These are phyloP conservation scores for Saccharum officinarum DNA, from an alignment of 176 grass and related monocot species.

Conservation along the genomic window DNA sequence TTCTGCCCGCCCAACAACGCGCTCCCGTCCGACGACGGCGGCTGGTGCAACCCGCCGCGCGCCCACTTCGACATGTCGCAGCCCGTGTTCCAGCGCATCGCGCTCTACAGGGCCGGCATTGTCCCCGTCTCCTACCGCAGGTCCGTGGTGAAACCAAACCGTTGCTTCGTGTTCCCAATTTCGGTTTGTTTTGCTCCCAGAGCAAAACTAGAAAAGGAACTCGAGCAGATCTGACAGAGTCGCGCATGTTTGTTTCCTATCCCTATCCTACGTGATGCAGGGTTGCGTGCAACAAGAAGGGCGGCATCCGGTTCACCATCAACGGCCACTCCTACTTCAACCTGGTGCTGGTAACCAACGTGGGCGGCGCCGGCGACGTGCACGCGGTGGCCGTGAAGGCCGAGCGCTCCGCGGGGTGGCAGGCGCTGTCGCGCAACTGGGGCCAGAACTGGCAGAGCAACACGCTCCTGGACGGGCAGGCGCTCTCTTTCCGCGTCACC, in stretches of 20 bases:
- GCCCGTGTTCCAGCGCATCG: constrained; percentile 89
- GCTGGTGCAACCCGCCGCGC: constrained; percentile 88
- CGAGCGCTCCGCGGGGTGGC: constrained; percentile 42
- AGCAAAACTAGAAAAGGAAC: no score
- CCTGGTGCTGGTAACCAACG: constrained; percentile 84
- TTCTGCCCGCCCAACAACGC: constrained; percentile 92
- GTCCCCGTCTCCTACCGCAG: constrained; percentile 79
- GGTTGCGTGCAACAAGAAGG: constrained; percentile 79
- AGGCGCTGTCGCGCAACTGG: constrained; percentile 78
- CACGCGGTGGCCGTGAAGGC: constrained; percentile 60
- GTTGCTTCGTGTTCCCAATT: rapidly evolving
- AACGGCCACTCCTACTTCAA: constrained; percentile 96
- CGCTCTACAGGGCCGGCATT: constrained; percentile 79
- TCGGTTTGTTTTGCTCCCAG: no score
- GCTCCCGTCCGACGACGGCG: constrained; percentile 67
- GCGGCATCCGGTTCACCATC: constrained; percentile 81
- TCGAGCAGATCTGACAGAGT: neutral
- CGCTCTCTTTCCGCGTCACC: constrained; percentile 62
- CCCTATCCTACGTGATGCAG: constrained; percentile 1
- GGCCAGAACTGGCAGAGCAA: constrained; percentile 96
- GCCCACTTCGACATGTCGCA: constrained; percentile 88
- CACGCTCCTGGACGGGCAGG: constrained; percentile 51
- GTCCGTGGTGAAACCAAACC: neutral
- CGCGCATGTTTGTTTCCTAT: rapidly evolving
- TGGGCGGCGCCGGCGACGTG: constrained; percentile 78